These are phyloP conservation scores for Phalaenopsis equestris DNA, from an alignment of 106 monocot species.

Conservation along the genomic window DNA sequence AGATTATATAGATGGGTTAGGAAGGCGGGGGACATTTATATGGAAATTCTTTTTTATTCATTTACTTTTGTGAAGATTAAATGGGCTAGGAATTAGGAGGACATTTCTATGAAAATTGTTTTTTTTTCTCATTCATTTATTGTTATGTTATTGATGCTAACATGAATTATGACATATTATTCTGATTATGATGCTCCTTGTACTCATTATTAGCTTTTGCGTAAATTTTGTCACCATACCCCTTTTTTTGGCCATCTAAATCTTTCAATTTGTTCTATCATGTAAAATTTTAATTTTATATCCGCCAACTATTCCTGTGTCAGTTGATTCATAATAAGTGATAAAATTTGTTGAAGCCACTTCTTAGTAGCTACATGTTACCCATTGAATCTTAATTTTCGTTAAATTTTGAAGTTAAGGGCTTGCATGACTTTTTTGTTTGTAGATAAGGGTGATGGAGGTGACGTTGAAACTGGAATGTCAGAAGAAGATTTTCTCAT, in stretches of 20 bases:
- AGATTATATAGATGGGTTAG: not conserved
- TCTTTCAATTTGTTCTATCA: not conserved
- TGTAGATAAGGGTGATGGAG: conserved; percentile 71
- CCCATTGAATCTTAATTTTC: not conserved
- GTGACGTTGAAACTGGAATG: conserved; percentile 52
- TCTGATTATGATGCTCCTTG: not conserved
- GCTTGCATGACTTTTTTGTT: conserved; percentile 10
- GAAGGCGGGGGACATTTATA: not conserved
- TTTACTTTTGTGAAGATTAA: not conserved
- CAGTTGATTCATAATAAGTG: not conserved
- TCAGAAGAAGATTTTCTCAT: conserved; percentile 76
- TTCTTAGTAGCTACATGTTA: not conserved
- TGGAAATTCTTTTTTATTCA: not conserved
- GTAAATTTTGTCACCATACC: not conserved
- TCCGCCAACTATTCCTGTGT: not conserved
- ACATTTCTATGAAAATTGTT: not conserved
- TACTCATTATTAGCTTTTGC: not conserved
- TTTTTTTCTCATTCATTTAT: not conserved
- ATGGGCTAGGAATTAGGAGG: not conserved
- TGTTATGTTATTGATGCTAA: not conserved
- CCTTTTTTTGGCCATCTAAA: not conserved
- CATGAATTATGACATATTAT: not conserved
- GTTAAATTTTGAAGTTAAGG: not conserved
- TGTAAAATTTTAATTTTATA: not conserved
- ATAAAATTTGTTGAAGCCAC: conserved; percentile 1